Evolutionary conservation across 2,329 filamentous ascomycete genomes (phyloP).

Genomic region (Aspergillus ustus): DNA sequence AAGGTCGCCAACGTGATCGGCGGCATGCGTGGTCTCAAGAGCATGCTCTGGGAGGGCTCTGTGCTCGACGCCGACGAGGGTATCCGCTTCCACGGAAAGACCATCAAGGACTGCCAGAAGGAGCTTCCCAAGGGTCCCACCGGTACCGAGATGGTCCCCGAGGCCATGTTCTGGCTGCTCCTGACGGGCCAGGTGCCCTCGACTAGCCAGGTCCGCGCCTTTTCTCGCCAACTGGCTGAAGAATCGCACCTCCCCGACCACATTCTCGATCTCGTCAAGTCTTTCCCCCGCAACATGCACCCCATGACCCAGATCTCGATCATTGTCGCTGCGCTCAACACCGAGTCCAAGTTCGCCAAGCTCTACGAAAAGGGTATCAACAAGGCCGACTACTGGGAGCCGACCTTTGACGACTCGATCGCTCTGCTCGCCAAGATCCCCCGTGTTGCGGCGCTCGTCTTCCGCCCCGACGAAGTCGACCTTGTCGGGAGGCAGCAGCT

Average conservation of each 20-base stretch:
- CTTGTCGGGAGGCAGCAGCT: constrained; percentile 74
- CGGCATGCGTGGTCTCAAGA: constrained; percentile 96
- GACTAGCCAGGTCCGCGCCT: constrained; percentile 75
- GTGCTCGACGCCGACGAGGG: constrained; percentile 96
- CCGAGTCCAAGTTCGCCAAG: constrained; percentile 91
- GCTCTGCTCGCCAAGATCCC: constrained; percentile 93
- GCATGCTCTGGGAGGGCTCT: constrained; percentile 98
- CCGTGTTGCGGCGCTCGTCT: constrained; percentile 95
- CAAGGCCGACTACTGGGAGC: constrained; percentile 99
- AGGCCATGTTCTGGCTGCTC: constrained; percentile 99
- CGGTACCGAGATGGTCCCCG: constrained; percentile 93
- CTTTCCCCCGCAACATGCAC: constrained; percentile 87
- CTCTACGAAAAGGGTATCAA: constrained; percentile 87
- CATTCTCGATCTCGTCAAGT: constrained; percentile 84
- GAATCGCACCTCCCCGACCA: constrained; percentile 82
- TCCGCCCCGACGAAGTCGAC: constrained; percentile 81
- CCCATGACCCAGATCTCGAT: constrained; percentile 99
- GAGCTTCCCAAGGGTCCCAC: constrained; percentile 90
- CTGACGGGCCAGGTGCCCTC: constrained; percentile 91
- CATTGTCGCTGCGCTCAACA: constrained; percentile 92
- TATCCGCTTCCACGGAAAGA: constrained; percentile 96
- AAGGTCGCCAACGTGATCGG: constrained; percentile 93
- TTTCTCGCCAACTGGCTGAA: constrained; percentile 86
- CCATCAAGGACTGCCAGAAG: constrained; percentile 96
- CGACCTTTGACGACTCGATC: constrained; percentile 94